Evolutionary conservation across 805 yeast species (phyloP), one percentile per base, ranked within the genome.

Genomic region (Yarrowia sp.): DNA sequence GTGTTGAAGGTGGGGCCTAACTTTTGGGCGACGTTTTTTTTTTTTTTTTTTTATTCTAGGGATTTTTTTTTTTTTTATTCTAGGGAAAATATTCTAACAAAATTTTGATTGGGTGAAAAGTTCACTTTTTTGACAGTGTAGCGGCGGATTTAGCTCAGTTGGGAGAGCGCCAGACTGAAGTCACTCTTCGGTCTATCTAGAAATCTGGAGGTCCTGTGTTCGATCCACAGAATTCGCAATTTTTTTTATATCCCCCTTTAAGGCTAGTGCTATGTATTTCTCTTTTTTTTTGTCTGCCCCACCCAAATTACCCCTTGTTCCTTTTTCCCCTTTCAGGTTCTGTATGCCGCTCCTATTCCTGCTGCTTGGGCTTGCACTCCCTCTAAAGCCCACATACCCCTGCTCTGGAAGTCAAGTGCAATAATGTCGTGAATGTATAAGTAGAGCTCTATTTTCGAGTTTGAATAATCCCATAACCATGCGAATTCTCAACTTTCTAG

Each of bases 201-300:
- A n/a, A 65, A 84, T 84, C 88, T 85, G 88, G 82, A 86, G 89
- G 89, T 85, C 88, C 86, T 84, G 88, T 84, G 88, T 86, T 86
- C 89, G 87, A 85, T 84, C 89, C 89, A 84, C 89, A 85, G 75
- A 72, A 70, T 64, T 73, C 76, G 76, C 77, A 74, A 42, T 65
- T 3, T 28, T 15, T 28, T 31, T 15, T 9, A 4, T 1, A 51
- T n/a, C n/a, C n/a, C n/a, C n/a, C n/a, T n/a, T n/a, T n/a, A n/a
- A n/a, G n/a, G n/a, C n/a, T n/a, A n/a, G n/a, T n/a, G n/a, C n/a
- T n/a, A n/a, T n/a, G n/a, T n/a, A n/a, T n/a, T n/a, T n/a, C 8
- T 3, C 22, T n/a, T 8, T 2, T 45, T 45, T 14, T 14, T 14
- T 1, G 11, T 11, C 8, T 41, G 9, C 8, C 32, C 32, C 4